Percentiles rank a stretch among this genome's conserved stretches.
Conservation (phyloP, 805 yeast species). For the Pichia ethanolica region DNA sequence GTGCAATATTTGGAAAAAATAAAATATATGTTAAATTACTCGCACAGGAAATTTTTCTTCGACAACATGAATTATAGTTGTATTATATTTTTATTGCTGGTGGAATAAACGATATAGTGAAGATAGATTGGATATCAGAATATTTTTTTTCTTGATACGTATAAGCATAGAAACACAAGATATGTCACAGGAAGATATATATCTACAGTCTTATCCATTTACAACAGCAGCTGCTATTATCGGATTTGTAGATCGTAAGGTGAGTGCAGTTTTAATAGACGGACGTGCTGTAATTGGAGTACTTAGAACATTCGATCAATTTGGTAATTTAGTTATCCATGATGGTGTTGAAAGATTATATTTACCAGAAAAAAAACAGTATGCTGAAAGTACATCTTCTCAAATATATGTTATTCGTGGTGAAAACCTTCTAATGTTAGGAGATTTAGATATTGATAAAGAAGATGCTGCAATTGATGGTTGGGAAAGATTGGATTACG, state of each 20-base stretch:
- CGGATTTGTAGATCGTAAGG: conserved; percentile 72
- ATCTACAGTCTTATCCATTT: conserved; percentile 73
- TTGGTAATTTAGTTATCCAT: conserved; percentile 86
- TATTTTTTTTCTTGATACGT: no score
- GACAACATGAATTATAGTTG: not conserved
- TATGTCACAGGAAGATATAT: conserved; percentile 39
- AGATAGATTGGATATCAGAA: no score
- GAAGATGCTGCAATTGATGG: conserved; percentile 64
- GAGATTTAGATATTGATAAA: conserved; percentile 83
- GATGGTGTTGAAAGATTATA: conserved; percentile 84
- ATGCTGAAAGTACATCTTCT: conserved; percentile 53
- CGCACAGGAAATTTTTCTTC: not conserved
- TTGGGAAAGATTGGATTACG: conserved; percentile 42
- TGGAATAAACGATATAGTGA: no score
- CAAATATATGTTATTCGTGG: conserved; percentile 91
- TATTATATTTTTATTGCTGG: no score
- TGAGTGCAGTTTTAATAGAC: conserved; percentile 81
- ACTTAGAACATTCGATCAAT: conserved; percentile 91
- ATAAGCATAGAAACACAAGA: no score
- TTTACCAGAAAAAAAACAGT: conserved; percentile 40
- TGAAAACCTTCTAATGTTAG: conserved; percentile 89
- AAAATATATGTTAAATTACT: no score
- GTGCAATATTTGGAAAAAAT: no score
- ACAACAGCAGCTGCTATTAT: conserved; percentile 88
- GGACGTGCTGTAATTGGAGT: conserved; percentile 86